phyloP scores from a whole-genome alignment of 768 basidiomycete species.

The Mycena venus region DNA sequence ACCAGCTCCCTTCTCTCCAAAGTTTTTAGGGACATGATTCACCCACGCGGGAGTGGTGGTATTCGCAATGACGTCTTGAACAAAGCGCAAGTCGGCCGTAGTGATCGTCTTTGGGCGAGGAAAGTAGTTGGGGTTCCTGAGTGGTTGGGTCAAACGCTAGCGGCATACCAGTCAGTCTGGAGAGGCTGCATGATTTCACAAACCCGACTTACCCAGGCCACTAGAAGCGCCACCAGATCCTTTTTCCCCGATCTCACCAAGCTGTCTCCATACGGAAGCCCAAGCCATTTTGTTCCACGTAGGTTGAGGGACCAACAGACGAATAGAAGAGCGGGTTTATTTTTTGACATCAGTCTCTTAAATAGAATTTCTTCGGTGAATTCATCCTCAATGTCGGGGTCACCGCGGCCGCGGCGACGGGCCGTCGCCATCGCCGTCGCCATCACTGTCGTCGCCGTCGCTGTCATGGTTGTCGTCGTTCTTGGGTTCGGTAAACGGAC shows the following conservation, averaged over 20 bases:
- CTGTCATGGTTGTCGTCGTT: not conserved
- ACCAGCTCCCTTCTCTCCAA: constrained; percentile 43
- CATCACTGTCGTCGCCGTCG: not conserved
- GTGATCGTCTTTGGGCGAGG: constrained; percentile 24
- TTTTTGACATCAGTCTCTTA: not conserved
- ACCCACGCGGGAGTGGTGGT: constrained; percentile 42
- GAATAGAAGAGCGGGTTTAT: not conserved
- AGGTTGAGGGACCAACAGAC: constrained; percentile 21
- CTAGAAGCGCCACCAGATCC: too few species aligned
- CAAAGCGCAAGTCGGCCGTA: constrained; percentile 5
- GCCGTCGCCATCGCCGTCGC: not conserved
- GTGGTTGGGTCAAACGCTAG: too few species aligned
- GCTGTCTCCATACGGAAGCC: not conserved
- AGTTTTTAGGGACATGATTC: constrained; percentile 43
- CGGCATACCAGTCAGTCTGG: too few species aligned
- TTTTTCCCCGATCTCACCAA: not conserved
- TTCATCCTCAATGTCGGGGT: not conserved
- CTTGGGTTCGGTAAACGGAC: not conserved
- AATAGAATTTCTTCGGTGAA: not conserved
- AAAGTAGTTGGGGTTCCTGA: constrained; percentile 36
- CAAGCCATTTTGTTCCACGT: too few species aligned
- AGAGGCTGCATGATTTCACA: too few species aligned
- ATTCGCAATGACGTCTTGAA: constrained; percentile 39
- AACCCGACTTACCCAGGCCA: too few species aligned
- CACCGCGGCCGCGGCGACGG: too few species aligned